phyloP scores from a whole-genome alignment of 2,329 filamentous ascomycete genomes.

The Decorospora gaudefroyi region DNA sequence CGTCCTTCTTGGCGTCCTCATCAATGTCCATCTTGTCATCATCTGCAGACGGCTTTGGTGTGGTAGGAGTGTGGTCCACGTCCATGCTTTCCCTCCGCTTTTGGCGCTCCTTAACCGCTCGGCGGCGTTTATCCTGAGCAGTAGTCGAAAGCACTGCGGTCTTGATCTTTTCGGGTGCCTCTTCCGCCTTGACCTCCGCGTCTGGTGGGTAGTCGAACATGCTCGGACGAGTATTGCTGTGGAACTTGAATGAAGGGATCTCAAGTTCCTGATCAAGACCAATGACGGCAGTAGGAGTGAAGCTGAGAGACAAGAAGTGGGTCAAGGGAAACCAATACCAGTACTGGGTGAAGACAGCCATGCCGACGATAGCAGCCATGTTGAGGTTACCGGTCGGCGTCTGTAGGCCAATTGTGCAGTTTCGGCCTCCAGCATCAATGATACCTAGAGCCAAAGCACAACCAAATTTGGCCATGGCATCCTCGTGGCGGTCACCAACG shows the following conservation, averaged over 20 bases:
- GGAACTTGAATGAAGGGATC: slow-evolving; percentile 91
- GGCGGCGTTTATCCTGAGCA: slow-evolving; percentile 92
- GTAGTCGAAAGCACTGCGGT: slow-evolving; percentile 96
- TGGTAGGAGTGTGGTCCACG: slow-evolving; percentile 77
- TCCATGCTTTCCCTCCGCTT: slow-evolving; percentile 94
- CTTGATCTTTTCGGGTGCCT: slow-evolving; percentile 90
- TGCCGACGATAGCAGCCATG: slow-evolving; percentile 97
- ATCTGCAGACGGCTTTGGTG: slow-evolving; percentile 66
- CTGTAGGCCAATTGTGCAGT: slow-evolving; percentile 97
- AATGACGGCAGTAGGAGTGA: slow-evolving; percentile 96
- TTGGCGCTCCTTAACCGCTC: slow-evolving; percentile 90
- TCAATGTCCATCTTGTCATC: slow-evolving; percentile 84
- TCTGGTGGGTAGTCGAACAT: slow-evolving; percentile 98
- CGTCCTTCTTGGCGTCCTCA: slow-evolving; percentile 53
- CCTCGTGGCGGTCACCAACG: slow-evolving; percentile 90
- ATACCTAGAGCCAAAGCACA: slow-evolving; percentile 93
- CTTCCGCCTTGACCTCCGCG: slow-evolving; percentile 91
- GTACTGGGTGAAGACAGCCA: slow-evolving; percentile 98
- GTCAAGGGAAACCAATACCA: slow-evolving; percentile 99
- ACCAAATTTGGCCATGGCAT: slow-evolving; percentile 99
- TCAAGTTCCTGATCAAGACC: slow-evolving; percentile 92
- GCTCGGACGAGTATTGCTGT: slow-evolving; percentile 91
- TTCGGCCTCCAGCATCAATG: slow-evolving; percentile 95
- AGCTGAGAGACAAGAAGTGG: slow-evolving; percentile 93
- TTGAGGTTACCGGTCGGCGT: slow-evolving; percentile 98